Percentiles rank a stretch among this genome's conserved stretches.
Evolutionary conservation across 2,329 filamentous ascomycete species (phyloP).

Genomic region (Beauveria varroae): DNA sequence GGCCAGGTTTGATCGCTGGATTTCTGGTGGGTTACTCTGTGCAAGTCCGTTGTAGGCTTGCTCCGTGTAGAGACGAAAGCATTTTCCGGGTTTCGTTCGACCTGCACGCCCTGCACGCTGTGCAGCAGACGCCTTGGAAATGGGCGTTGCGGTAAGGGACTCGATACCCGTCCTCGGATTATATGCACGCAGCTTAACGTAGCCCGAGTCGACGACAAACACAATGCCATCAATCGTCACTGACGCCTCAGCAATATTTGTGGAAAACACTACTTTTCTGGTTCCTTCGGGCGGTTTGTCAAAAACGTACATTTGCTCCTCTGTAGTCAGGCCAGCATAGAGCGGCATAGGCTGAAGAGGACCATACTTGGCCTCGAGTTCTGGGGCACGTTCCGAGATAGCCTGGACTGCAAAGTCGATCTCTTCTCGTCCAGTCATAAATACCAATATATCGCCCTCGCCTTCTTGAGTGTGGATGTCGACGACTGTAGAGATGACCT

Average conservation of each 20-base stretch:
- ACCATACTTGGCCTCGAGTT: conserved; percentile 36
- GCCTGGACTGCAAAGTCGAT: conserved; percentile 78
- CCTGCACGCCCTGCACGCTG: conserved; percentile 88
- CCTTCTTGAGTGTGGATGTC: conserved; percentile 78
- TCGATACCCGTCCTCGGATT: conserved; percentile 82
- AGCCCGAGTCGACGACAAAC: conserved; percentile 85
- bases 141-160: conserved; percentile 68
- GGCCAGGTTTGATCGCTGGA: conserved; percentile 85
- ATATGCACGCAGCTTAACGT: conserved; percentile 82
- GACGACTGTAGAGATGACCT: conserved; percentile 73
- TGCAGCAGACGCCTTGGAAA: conserved; percentile 87
- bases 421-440: conserved; percentile 87
- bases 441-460: conserved; percentile 82
- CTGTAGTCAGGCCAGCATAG: conserved; percentile 81
- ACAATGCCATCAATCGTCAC: conserved; percentile 90
- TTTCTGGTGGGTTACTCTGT: conserved; percentile 75
- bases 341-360: conserved; percentile 53
- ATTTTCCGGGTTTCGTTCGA: conserved; percentile 84
- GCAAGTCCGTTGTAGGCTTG: conserved; percentile 56
- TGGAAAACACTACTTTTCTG: conserved; percentile 86
- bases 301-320: conserved; percentile 94
- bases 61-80: conserved; percentile 87
- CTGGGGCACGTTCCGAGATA: conserved; percentile 63
- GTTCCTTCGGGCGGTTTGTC: conserved; percentile 74
- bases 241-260: conserved; percentile 94